phyloP scores from a whole-genome alignment of 495 filamentous ascomycete genomes.

The Jackrogersella minutella region DNA sequence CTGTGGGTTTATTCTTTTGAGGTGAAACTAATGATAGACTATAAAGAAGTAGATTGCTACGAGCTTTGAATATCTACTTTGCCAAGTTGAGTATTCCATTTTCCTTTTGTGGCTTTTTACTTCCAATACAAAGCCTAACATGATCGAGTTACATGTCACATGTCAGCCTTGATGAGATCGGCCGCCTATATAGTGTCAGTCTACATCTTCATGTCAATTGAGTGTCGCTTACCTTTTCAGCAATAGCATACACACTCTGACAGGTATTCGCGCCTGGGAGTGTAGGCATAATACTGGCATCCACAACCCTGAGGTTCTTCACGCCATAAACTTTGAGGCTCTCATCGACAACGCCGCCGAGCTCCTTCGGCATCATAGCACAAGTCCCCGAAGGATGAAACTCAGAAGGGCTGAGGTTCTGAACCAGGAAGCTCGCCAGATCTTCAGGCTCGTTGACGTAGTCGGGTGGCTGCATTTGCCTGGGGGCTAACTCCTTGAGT shows the following conservation, averaged over 20 bases:
- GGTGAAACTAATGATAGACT: no score
- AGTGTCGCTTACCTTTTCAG: constrained; percentile 49
- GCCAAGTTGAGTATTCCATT: no score
- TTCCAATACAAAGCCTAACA: background rate
- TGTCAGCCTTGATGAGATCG: constrained; percentile 47
- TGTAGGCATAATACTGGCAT: constrained; percentile 53
- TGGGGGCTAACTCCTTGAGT: constrained; percentile 28
- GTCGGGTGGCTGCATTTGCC: constrained; percentile 46
- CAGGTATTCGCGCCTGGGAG: constrained; percentile 53
- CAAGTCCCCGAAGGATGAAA: constrained; percentile 60
- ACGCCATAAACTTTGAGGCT: constrained; percentile 54
- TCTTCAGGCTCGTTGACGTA: constrained; percentile 44
- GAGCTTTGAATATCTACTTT: no score
- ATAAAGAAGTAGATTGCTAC: no score
- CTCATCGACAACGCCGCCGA: constrained; percentile 62
- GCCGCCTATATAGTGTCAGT: constrained; percentile 39
- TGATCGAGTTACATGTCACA: constrained; percentile 21
- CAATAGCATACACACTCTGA: constrained; percentile 54
- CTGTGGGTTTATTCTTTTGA: no score
- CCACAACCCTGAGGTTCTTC: constrained; percentile 50
- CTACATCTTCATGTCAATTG: background rate
- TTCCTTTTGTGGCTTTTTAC: no score
- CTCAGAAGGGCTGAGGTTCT: constrained; percentile 48
- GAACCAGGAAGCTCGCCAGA: constrained; percentile 40
- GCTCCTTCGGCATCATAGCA: constrained; percentile 63